Evolutionary conservation across 495 filamentous ascomycete genomes (phyloP), one percentile per base, ranked within the genome.

Genomic region (Neurospora sp.): DNA sequence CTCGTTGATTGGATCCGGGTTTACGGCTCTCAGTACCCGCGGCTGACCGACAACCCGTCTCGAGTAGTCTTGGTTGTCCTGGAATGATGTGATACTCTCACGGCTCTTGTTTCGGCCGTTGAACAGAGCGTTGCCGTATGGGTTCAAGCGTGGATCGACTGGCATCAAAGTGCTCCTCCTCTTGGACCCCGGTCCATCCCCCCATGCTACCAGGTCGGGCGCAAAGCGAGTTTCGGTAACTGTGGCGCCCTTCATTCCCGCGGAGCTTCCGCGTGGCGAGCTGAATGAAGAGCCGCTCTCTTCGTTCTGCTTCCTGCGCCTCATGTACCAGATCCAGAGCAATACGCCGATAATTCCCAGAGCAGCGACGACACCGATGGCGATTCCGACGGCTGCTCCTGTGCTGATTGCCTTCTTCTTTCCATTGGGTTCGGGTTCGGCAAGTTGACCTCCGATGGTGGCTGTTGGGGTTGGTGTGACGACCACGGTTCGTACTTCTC

Each of bases 31-130:
- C n/a, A 89, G 81, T 22, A 87, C 84, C 73, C 83, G 81, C 31
- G 78, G 74, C 8, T 80, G 74, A 12, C 79, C 74, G n/a, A 78
- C 74, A 4, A 85, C 79, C 20, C 80, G 72, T 73, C 86, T 78
- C 45, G 86, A 87, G 72, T 88, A 89, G 71, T 89, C 87, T 31
- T 85, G 84, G 73, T 89, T 84, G 74, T 89, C 87, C 72, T 85
- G 85, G 4, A 89, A 76, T 4, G 86, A 88, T 68, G 83, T 81
- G 74, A 89, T 76, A 76, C 86, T 88, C 74, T 88, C 85, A 72
- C 83, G 83, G 73, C 85, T 87, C 74, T 84, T 83, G 70, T 84
- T 86, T 37, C 81, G 83, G 31, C 80, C 81, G 38, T 78, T 78
- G 73, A 86, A 88, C 0, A 87, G 80, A 16, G 82, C 83, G 44